Evolutionary conservation across 768 basidiomycete species (phyloP).

Genomic region (Amanita pseudoporphyria): DNA sequence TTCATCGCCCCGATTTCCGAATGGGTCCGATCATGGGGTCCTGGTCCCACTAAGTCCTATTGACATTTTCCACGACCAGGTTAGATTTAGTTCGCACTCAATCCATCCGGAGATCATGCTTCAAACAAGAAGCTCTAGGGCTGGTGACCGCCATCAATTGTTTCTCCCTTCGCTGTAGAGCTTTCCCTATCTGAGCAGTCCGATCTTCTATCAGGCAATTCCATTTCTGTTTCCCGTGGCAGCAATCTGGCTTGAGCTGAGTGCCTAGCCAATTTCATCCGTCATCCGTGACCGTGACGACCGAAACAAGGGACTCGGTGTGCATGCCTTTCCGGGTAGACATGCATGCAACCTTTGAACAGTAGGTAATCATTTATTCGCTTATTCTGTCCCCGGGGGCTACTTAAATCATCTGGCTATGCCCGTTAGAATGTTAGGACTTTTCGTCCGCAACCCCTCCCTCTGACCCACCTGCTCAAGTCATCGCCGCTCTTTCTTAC

Average conservation of each 20-base stretch:
- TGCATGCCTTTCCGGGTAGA: slow-evolving; percentile 19
- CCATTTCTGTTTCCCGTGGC: slow-evolving; percentile 1
- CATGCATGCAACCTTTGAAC: slow-evolving; percentile 20
- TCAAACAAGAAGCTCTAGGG: slow-evolving; percentile 1
- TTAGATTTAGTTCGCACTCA: neutral
- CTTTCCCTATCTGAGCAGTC: neutral
- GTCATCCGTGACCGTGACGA: slow-evolving; percentile 20
- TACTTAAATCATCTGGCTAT: slow-evolving; percentile 26
- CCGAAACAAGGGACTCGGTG: slow-evolving; percentile 21
- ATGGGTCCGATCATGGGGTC: slow-evolving; percentile 15
- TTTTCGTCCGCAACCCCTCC: slow-evolving; percentile 21
- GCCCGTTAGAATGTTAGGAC: slow-evolving; percentile 23
- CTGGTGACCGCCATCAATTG: neutral
- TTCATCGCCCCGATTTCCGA: slow-evolving; percentile 24
- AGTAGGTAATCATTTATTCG: slow-evolving; percentile 23
- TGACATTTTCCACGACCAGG: neutral
- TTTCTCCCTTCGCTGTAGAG: neutral
- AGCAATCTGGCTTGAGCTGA: neutral
- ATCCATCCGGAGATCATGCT: slow-evolving; percentile 6
- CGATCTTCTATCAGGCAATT: slow-evolving; percentile 1
- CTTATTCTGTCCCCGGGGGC: slow-evolving; percentile 33
- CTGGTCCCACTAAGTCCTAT: neutral
- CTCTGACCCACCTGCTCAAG: slow-evolving; percentile 11
- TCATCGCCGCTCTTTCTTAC: slow-evolving; percentile 10
- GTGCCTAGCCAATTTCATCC: neutral